Conservation (phyloP, 129 eudicot genomes). For the Artemisia annua region DNA sequence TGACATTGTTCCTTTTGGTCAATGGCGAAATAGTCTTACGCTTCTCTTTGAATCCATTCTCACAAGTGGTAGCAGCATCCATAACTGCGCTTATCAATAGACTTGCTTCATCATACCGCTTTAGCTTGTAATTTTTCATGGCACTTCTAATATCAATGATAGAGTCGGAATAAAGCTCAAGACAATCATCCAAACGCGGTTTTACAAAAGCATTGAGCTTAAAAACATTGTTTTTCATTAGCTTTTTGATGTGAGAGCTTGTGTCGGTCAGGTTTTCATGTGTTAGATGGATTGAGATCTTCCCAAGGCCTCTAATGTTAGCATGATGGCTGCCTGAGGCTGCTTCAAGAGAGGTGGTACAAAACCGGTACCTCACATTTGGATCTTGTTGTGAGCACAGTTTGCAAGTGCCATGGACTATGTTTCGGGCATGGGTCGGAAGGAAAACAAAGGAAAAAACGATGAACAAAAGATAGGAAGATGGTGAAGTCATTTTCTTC, state of each 20-base stretch:
- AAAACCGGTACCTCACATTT: slow-evolving; percentile 46
- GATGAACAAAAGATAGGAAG: slow-evolving; percentile 31
- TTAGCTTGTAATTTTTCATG: slow-evolving; percentile 21
- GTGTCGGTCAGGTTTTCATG: slow-evolving; percentile 57
- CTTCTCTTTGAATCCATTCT: slow-evolving; percentile 46
- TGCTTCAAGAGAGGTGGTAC: slow-evolving; percentile 59
- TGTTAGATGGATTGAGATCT: slow-evolving; percentile 55
- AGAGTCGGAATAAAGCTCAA: slow-evolving; percentile 37
- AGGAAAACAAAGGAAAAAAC: slow-evolving; percentile 24
- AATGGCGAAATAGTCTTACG: slow-evolving; percentile 29
- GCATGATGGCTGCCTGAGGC: slow-evolving; percentile 57
- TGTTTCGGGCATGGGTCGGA: slow-evolving; percentile 20
- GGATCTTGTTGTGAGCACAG: slow-evolving; percentile 44
- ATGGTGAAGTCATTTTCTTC: slow-evolving; percentile 33
- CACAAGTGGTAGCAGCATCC: slow-evolving; percentile 49
- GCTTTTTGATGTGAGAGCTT: slow-evolving; percentile 39
- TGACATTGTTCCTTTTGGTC: slow-evolving; percentile 32
- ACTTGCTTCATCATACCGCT: slow-evolving; percentile 32
- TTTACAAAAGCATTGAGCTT: slow-evolving; percentile 4
- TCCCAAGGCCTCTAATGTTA: slow-evolving; percentile 51
- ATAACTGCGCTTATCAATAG: slow-evolving; percentile 39
- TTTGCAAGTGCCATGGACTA: slow-evolving; percentile 56
- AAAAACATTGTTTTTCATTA: neutral
- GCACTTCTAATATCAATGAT: slow-evolving; percentile 26
- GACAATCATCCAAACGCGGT: slow-evolving; percentile 39